phyloP scores from a whole-genome alignment of 2,329 filamentous ascomycete genomes.

The Aquanectria penicillioides region DNA sequence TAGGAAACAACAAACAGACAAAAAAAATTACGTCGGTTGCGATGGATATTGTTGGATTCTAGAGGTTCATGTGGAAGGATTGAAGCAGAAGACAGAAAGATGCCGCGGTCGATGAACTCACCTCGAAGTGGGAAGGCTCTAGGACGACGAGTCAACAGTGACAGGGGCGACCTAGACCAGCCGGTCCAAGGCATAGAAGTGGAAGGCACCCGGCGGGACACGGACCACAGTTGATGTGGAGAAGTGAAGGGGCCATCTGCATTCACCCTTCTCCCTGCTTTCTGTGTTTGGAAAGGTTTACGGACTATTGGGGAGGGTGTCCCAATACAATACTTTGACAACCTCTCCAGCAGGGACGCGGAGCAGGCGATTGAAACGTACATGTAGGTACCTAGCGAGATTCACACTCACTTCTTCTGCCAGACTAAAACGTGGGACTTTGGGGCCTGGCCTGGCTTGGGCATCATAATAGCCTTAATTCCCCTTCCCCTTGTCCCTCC shows the following conservation, averaged over 20 bases:
- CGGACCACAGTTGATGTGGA: conserved; percentile 15
- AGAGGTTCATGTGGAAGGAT: neutral
- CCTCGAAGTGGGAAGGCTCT: conserved; percentile 6
- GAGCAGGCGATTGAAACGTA: no score
- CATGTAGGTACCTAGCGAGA: neutral
- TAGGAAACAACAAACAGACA: neutral
- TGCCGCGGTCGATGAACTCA: neutral
- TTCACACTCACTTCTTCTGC: neutral
- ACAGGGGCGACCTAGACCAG: conserved; percentile 16
- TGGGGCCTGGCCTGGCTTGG: conserved; percentile 9
- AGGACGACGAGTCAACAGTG: conserved; percentile 6
- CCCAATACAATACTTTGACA: no score
- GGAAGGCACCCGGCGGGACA: conserved; percentile 3
- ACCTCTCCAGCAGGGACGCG: no score
- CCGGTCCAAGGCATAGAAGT: conserved; percentile 2
- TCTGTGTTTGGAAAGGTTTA: neutral
- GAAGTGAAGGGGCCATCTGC: conserved; percentile 7
- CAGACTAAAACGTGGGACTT: neutral
- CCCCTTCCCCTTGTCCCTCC: conserved; percentile 23
- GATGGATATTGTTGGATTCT: neutral
- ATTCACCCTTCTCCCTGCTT: conserved; percentile 14
- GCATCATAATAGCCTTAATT: conserved; percentile 34
- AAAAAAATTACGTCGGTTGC: no score
- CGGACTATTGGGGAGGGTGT: neutral
- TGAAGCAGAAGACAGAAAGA: neutral